Base-by-base conservation (phyloP, 768 basidiomycete genomes). In the Neoboletus subvelutipes region DNA sequence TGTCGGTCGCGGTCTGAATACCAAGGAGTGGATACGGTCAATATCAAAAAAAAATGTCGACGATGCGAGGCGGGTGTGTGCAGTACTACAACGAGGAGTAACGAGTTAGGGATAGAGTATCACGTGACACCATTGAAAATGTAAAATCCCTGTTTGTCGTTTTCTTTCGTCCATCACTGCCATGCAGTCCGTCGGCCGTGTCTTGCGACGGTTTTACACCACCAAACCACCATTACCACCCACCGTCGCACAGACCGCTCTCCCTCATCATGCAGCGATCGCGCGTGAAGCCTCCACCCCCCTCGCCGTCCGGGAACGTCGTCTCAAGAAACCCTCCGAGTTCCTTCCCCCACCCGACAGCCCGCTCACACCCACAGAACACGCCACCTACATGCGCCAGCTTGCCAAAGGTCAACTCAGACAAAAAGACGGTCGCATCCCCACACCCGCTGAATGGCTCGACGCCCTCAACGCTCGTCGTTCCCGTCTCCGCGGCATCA, bases 211-310 rank as follows among this genome's bases (percentile, higher is more conserved):
- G 58, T 69, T 77, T 48, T 80, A 80, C 63, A 64, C 73, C 39
- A 70, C 76, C 9, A 67, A 28, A 39, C 24, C 24, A 37, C 24
- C 34, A 1, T n/a, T n/a, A n/a, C n/a, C n/a, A n/a, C 0, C 33
- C 43, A 4, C 17, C 20, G 31, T 46, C 65, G 15, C 74, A 72
- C 1, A 69, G 70, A 4, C 87, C 0, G 82, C 87, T 0, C 88
- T 82, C 36, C 76, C 77, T 1, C 70, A 73, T 5, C 66, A 71
- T 13, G 79, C 78, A 5, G 72, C 73, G 0, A 55, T 56, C 37
- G 88, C 90, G 2, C 78, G 87, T 42, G 87, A 85, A 29, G 78
- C 83, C 9, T 91, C 90, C 0, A 82, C 87, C 0, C 90, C 90
- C 1, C 79, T 84, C 42, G 87, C 88, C 28, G 88, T 92, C 50